These are phyloP conservation scores for Penicillium angulare DNA, from an alignment of 495 filamentous ascomycete genomes.

Conservation along the genomic window DNA sequence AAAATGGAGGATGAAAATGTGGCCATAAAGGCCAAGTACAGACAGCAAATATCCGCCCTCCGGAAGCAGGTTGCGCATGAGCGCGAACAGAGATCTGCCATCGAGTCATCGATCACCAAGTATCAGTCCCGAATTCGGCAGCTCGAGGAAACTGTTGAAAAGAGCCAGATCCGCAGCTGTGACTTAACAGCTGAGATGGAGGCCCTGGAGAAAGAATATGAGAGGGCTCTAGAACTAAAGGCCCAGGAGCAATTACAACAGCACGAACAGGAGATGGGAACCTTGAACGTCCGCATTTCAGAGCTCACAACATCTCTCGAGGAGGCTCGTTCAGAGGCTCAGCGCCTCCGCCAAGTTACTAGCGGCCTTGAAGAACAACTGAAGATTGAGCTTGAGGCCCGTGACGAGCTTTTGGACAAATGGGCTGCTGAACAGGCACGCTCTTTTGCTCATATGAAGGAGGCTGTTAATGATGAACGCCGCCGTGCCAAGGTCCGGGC, in stretches of 20 bases:
- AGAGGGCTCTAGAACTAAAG: slow-evolving; percentile 27
- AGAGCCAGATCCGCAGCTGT: slow-evolving; percentile 36
- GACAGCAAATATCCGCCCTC: slow-evolving; percentile 40
- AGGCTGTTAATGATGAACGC: slow-evolving; percentile 34
- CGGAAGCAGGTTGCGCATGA: slow-evolving; percentile 37
- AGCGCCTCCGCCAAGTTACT: slow-evolving; percentile 33
- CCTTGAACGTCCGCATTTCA: slow-evolving; percentile 39
- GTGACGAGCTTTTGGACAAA: slow-evolving; percentile 35
- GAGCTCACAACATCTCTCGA: slow-evolving; percentile 40
- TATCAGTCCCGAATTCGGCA: slow-evolving; percentile 37
- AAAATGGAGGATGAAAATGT: slow-evolving; percentile 57
- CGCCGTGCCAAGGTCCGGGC: slow-evolving; percentile 39
- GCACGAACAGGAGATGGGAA: slow-evolving; percentile 43
- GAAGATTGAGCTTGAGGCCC: slow-evolving; percentile 34
- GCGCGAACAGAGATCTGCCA: slow-evolving; percentile 30
- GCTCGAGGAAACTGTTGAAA: slow-evolving; percentile 36
- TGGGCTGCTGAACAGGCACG: slow-evolving; percentile 40
- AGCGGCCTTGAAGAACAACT: slow-evolving; percentile 36
- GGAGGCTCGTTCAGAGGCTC: slow-evolving; percentile 27
- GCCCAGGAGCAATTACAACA: slow-evolving; percentile 29
- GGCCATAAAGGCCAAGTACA: slow-evolving; percentile 26
- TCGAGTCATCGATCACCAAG: slow-evolving; percentile 34
- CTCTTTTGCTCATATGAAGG: slow-evolving; percentile 40
- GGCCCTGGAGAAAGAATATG: slow-evolving; percentile 31
- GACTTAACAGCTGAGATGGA: slow-evolving; percentile 35